phyloP scores from a whole-genome alignment of 1,139 yeast genomes.

The Nakaseomyces uthaithaninus region DNA sequence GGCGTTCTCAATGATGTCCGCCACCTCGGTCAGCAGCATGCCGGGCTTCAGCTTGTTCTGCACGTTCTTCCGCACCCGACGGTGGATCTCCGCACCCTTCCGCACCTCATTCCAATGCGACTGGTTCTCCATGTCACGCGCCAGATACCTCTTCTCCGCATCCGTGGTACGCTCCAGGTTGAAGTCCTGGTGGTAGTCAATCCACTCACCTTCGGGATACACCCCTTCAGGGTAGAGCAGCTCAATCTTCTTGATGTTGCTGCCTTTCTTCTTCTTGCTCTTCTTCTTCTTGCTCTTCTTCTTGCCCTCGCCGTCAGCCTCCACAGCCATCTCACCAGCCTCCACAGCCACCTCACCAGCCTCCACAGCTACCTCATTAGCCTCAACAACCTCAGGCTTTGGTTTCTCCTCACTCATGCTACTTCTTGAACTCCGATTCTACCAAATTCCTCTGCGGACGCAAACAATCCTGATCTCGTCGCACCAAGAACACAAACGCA shows the following conservation, averaged over 20 bases:
- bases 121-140: conserved; percentile 47
- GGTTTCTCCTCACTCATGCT: neutral
- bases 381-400: neutral
- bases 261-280: conserved; percentile 44
- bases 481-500: too few relatives aligned
- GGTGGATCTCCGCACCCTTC: conserved; percentile 92
- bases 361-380: neutral
- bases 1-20: conserved; percentile 80
- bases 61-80: conserved; percentile 80
- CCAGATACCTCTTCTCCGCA: conserved; percentile 77
- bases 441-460: too few relatives aligned
- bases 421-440: too few relatives aligned
- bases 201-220: conserved; percentile 87
- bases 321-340: neutral
- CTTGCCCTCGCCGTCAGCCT: conserved; percentile 1
- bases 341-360: neutral
- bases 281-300: conserved; percentile 36
- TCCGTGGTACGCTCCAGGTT: conserved; percentile 72
- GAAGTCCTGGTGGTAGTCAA: conserved; percentile 61
- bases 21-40: conserved; percentile 83
- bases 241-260: conserved; percentile 51
- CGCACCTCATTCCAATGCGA: conserved; percentile 79
- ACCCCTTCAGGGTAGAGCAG: conserved; percentile 60
- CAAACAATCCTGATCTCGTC: too few relatives aligned
- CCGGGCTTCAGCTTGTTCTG: conserved; percentile 77